Evolutionary conservation across 306 rosid genomes (phyloP).

Genomic region (Sphenostylis stenocarpa): DNA sequence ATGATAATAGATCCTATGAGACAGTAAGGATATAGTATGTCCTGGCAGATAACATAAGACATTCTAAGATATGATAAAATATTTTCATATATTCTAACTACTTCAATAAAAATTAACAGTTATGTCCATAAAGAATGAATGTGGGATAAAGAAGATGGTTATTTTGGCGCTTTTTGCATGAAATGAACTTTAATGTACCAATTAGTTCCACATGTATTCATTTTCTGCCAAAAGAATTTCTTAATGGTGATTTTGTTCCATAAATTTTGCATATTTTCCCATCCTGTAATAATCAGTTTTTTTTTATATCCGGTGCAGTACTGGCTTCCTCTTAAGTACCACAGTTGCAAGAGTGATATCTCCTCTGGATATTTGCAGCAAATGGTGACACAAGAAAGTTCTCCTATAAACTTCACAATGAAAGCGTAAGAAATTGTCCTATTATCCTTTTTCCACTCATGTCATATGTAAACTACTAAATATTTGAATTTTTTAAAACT

Average conservation of each 20-base stretch:
- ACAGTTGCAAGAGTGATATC: slow-evolving; percentile 71
- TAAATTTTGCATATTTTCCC: background rate
- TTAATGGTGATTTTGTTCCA: slow-evolving; percentile 10
- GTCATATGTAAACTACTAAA: background rate
- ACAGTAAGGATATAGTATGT: background rate
- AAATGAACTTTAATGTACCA: background rate
- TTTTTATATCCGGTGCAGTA: slow-evolving; percentile 46
- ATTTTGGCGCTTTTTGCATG: background rate
- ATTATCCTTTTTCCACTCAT: slow-evolving; percentile 7
- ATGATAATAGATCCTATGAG: background rate
- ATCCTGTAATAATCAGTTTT: background rate
- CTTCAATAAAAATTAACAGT: no score
- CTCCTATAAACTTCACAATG: slow-evolving; percentile 72
- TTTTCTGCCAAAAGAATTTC: background rate
- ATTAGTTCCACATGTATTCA: background rate
- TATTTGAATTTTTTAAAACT: slow-evolving; percentile 26
- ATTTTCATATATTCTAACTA: no score
- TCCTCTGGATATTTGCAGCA: slow-evolving; percentile 64
- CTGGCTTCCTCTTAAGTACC: slow-evolving; percentile 87
- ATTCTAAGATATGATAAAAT: no score
- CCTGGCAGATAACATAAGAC: background rate
- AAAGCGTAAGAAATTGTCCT: slow-evolving; percentile 55
- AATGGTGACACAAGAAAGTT: slow-evolving; percentile 59
- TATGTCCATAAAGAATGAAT: background rate
- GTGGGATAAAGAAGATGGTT: background rate